Percentiles rank a stretch among this genome's conserved stretches.
phyloP scores from a whole-genome alignment of 2,329 filamentous ascomycete species.

The Ascochyta lentis region DNA sequence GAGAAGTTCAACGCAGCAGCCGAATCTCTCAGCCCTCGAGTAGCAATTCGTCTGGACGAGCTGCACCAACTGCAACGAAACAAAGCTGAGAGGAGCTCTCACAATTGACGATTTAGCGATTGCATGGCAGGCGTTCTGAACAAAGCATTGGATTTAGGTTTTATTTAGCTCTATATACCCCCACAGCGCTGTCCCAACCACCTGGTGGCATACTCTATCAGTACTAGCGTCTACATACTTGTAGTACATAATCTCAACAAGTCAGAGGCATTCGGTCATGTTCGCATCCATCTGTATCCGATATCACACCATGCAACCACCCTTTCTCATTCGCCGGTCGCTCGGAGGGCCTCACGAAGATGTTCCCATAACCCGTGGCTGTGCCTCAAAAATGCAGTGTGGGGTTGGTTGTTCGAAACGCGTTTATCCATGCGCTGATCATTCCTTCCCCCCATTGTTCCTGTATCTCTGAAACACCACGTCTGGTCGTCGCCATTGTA shows the following conservation, averaged over 20 bases:
- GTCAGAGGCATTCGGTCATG: slow-evolving; percentile 1
- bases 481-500: background rate
- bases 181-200: background rate
- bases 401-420: background rate
- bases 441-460: slow-evolving; percentile 5
- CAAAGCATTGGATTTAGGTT: background rate
- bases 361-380: background rate
- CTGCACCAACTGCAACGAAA: slow-evolving; percentile 3
- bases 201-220: background rate
- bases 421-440: slow-evolving; percentile 11
- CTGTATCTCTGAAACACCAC: slow-evolving; percentile 5
- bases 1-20: slow-evolving; percentile 29
- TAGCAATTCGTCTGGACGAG: slow-evolving; percentile 14
- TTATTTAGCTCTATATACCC: slow-evolving; percentile 17
- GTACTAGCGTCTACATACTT: slow-evolving; percentile 6
- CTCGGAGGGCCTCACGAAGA: background rate
- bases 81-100: slow-evolving; percentile 10
- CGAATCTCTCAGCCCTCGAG: slow-evolving; percentile 13
- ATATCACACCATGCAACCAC: background rate
- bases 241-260: slow-evolving; percentile 4
- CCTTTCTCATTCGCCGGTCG: background rate
- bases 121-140: slow-evolving; percentile 15
- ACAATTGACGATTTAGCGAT: slow-evolving; percentile 20
- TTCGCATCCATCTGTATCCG: background rate
- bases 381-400: background rate